A percentile compares a stretch with the other conserved stretches of the same genome.
These are phyloP conservation scores for Microcos paniculata DNA, from an alignment of 345 rosid genomes.

Conservation along the genomic window DNA sequence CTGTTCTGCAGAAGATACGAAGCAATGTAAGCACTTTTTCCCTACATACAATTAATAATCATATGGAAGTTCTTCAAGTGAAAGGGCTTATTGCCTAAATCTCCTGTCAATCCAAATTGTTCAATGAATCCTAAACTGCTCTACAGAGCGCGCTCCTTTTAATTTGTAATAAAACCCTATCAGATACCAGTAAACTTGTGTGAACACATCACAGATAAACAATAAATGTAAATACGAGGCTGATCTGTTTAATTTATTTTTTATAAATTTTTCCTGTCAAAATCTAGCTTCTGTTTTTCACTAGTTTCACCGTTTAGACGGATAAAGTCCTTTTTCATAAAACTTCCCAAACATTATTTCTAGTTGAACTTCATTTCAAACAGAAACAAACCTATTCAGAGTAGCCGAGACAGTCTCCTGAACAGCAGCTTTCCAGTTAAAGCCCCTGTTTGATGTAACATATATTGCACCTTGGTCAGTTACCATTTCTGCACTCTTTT, in stretches of 20 bases:
- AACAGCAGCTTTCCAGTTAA: slow-evolving; percentile 93
- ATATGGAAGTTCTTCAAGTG: not conserved
- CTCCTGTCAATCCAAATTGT: not conserved
- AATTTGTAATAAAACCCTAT: not conserved
- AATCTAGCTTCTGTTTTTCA: not conserved
- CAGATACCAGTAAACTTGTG: not conserved
- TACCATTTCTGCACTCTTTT: slow-evolving; percentile 96
- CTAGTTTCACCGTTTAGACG: not conserved
- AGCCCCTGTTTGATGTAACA: slow-evolving; percentile 82
- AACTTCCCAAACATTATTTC: not conserved
- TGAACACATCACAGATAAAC: not conserved
- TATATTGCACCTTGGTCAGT: slow-evolving; percentile 96
- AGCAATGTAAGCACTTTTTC: slow-evolving; percentile 30
- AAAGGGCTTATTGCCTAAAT: not conserved
- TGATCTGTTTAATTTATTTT: not conserved
- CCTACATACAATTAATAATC: not conserved
- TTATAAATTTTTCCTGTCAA: not conserved
- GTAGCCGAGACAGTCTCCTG: slow-evolving; percentile 97
- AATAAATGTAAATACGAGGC: not conserved
- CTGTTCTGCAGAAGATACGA: slow-evolving; percentile 78
- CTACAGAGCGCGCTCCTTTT: not conserved
- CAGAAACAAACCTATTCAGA: slow-evolving; percentile 69
- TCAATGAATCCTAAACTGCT: not conserved
- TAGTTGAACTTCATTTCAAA: slow-evolving; percentile 9
- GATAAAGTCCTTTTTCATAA: not conserved